Evolutionary conservation across 2,329 filamentous ascomycete genomes (phyloP), one percentile per base, ranked within the genome.

Genomic region (Aspergillus sclerotialis): DNA sequence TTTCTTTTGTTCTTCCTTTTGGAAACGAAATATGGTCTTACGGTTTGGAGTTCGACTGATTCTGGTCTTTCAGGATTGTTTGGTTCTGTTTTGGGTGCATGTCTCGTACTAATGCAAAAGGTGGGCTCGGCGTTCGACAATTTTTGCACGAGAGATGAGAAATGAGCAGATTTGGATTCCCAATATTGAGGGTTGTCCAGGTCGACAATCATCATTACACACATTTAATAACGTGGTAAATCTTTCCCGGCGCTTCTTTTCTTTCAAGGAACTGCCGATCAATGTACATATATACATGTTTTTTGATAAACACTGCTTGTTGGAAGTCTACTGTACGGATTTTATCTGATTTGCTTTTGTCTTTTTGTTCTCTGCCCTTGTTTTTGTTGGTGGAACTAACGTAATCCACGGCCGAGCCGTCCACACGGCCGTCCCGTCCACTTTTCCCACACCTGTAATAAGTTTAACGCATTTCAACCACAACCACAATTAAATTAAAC

Each of bases 111-210:
- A 35, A 36, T 41, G 36, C 37, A 45, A 33, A 41, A 40, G 40
- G 37, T 42, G 42, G 39, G 43, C 37, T 39, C 43, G 49, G 45
- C 48, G 50, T 54, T 50, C 37, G 42, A 48, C 38, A 38, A 46
- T 51, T 41, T 53, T 49, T 44, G 44, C 45, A 53, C 40, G 49
- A 54, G 52, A 46, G 38, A 54, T 40, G 52, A 55, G 52, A 48
- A 45, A 55, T 34, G 51, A 52, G 42, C 48, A 51, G 49, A 39
- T 42, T 42, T 48, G 44, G 13, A 31, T 18, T 24, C 8, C 41
- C 32, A 43, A 28, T 35, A 33, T 38, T 33, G 33, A 19, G 42
- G 33, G 36, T 32, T 29, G 23, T 35, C 30, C 28, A 39, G 33
- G 36, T 39, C 39, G 40, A 35, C 43, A 37, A 28, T n/a, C n/a